Evolutionary conservation across 2,329 filamentous ascomycete genomes (phyloP).

Genomic region (Pseudogymnoascus sp.): DNA sequence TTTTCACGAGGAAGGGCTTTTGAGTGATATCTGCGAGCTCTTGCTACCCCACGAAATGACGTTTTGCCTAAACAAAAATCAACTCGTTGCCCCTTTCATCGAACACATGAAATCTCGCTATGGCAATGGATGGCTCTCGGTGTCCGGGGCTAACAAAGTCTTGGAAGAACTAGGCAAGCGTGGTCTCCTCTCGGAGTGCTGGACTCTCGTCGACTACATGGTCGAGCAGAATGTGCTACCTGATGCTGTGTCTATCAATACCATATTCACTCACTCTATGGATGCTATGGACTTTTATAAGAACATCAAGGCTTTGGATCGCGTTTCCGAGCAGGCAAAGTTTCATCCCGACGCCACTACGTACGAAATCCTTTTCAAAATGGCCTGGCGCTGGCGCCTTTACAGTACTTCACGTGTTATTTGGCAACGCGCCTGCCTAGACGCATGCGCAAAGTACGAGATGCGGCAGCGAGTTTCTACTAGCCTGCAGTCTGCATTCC

Average conservation of each 20-base stretch:
- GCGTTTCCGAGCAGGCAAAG: not conserved
- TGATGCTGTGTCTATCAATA: not conserved
- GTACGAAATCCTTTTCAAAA: not conserved
- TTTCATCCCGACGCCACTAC: not conserved
- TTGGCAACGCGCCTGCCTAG: conserved; percentile 8
- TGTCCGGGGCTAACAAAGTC: not conserved
- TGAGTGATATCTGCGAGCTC: not conserved
- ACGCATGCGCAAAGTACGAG: not conserved
- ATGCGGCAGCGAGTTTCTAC: not conserved
- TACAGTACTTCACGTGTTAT: conserved; percentile 4
- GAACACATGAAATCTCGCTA: not conserved
- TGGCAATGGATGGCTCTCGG: not conserved
- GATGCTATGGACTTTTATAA: not conserved
- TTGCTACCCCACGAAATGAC: conserved; percentile 6
- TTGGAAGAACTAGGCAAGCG: conserved; percentile 2
- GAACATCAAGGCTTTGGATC: not conserved
- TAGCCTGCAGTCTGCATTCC: not conserved
- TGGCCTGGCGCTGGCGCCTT: not conserved
- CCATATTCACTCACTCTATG: not conserved
- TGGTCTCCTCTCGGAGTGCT: conserved; percentile 1
- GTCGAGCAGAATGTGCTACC: not conserved
- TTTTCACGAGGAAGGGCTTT: conserved; percentile 6
- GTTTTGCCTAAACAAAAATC: not conserved
- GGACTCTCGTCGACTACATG: conserved; percentile 5
- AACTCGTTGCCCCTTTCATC: conserved; percentile 1